Base-by-base conservation (phyloP, 495 filamentous ascomycete species). In the Podospora anserina region DNA sequence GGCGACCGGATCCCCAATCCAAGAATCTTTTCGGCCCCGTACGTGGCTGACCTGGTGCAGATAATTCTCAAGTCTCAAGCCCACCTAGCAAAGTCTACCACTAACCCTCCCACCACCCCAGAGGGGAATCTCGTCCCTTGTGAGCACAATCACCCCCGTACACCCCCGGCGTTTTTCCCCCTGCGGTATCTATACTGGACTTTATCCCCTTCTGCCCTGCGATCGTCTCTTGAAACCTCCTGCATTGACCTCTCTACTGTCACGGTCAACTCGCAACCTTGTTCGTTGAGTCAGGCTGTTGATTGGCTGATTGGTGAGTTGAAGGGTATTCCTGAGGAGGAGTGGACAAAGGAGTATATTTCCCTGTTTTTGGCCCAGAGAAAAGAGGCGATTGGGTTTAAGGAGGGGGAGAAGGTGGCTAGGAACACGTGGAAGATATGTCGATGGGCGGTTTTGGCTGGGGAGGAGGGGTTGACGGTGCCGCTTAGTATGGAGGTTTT, bases 401-500 rank as follows among this genome's bases (percentile, higher is more conserved):
- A 44, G 3, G 84, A 71, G 82, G 79, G 15, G 32, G 27, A 61
- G 67, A 30, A 28, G 61, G 30, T 9, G 27, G 27, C 65, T 54
- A 69, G 76, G 77, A 59, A 70, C 82, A 5, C 84, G 6, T 81
- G 88, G 71, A 78, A 83, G 56, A 86, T 89, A 68, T 77, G 93
- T 65, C 86, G 92, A 61, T 91, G 91, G 88, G 88, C 88, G 0
- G 62, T 94, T 34, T 75, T 82, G 0, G 89, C 79, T 19, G 85
- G 84, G 9, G 78, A 79, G 11, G 78, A 84, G 3, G 92, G 92
- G 0, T 88, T 90, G 15, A 74, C 81, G 2, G 78, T 90, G 23
- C 80, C 83, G 0, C 78, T 84, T 32, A 87, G 82, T 18, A 88
- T 96, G 85, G 75, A 63, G 18, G 78, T 90, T 1, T 74, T 96